Conservation (phyloP, 208 protist species). For the Trypanosoma mega region DNA sequence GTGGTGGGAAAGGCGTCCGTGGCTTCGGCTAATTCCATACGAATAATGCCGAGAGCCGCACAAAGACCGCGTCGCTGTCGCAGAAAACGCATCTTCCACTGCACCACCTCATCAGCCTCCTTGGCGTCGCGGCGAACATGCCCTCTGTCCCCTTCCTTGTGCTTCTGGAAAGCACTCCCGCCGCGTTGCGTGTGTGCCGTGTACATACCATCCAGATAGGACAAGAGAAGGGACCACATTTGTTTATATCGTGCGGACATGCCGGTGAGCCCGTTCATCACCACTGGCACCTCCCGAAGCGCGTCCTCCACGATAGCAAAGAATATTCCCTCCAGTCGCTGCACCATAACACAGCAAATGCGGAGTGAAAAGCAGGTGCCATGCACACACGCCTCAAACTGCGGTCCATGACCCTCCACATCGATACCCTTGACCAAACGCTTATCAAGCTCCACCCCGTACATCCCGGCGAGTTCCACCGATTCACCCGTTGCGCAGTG, state of each 20-base stretch:
- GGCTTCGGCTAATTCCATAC: too few relatives aligned
- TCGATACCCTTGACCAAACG: constrained; percentile 16
- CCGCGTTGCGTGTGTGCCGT: too few relatives aligned
- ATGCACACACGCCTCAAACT: constrained; percentile 36
- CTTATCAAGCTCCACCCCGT: constrained; percentile 31
- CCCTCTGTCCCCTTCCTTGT: too few relatives aligned
- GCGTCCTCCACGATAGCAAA: constrained; percentile 42
- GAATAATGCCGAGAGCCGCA: constrained; percentile 53
- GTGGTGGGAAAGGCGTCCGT: too few relatives aligned
- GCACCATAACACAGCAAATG: constrained; percentile 30
- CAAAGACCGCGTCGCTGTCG: constrained; percentile 36
- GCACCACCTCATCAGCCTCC: constrained; percentile 22
- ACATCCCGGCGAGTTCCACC: constrained; percentile 32
- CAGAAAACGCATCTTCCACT: constrained; percentile 70
- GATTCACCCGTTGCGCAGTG: constrained; percentile 69
- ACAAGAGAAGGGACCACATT: constrained; percentile 65
- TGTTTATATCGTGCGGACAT: constrained; percentile 75
- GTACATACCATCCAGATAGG: constrained; percentile 28
- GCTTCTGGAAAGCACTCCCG: too few relatives aligned
- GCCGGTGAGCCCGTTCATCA: constrained; percentile 31
- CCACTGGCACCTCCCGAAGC: constrained; percentile 34
- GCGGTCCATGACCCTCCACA: neutral
- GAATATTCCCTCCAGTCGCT: constrained; percentile 44
- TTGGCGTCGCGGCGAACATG: too few relatives aligned
- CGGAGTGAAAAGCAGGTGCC: constrained; percentile 68